Evolutionary conservation across 306 rosid genomes (phyloP).

Genomic region (peach (Prunus persica)): Prunus_persica_NCBIv2 NC_034015.1:16364001-16364500

Average conservation of each 20-base stretch:
- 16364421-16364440: conserved; percentile 80
- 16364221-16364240: conserved; percentile 76
- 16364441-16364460: conserved; percentile 93
- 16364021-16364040: conserved; percentile 28
- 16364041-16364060: conserved; percentile 71
- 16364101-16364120: conserved; percentile 53
- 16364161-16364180: conserved; percentile 88
- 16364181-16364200: conserved; percentile 79
- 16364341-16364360: conserved; percentile 51
- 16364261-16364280: background rate
- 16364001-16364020: background rate
- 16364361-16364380: conserved; percentile 81
- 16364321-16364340: background rate
- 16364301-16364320: conserved; percentile 7
- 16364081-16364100: conserved; percentile 56
- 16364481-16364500: conserved; percentile 93
- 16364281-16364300: background rate
- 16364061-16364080: conserved; percentile 45
- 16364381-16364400: conserved; percentile 86
- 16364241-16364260: conserved; percentile 78
- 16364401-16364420: conserved; percentile 92
- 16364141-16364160: conserved; percentile 84
- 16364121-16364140: conserved; percentile 39
- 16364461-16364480: conserved; percentile 94
- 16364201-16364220: conserved; percentile 83